A percentile compares a stretch with the other conserved stretches of the same genome.
These are phyloP conservation scores for Cladosporium velox DNA, from an alignment of 2,329 filamentous ascomycete species.

Conservation along the genomic window DNA sequence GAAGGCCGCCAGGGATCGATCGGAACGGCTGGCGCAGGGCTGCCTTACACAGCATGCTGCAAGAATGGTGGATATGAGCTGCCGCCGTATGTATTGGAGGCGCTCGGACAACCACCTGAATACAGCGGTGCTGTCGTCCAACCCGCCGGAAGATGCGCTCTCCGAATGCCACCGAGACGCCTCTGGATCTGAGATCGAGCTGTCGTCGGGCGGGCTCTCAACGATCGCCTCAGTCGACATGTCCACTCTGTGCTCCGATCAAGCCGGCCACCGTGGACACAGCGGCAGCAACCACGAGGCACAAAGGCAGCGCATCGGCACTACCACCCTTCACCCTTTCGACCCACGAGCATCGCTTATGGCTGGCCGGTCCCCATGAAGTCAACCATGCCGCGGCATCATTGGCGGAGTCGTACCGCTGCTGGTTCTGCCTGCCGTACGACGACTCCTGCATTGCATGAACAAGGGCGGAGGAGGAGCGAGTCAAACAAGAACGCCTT, in stretches of 20 bases:
- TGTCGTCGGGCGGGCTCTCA: background rate
- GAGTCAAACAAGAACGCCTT: background rate
- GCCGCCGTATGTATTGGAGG: background rate
- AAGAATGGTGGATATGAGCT: conserved; percentile 1
- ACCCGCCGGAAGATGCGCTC: background rate
- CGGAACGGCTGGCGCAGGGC: background rate
- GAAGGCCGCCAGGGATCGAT: conserved; percentile 7
- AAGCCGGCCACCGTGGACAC: background rate
- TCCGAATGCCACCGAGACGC: background rate
- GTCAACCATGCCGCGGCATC: background rate
- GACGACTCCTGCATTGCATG: background rate
- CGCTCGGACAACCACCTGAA: conserved; percentile 4
- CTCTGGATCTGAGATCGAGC: conserved; percentile 8
- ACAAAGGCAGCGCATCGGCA: conserved; percentile 5
- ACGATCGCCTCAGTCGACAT: background rate
- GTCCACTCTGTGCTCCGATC: conserved; percentile 4
- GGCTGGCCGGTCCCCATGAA: background rate
- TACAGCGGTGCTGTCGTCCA: background rate
- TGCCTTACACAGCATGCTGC: conserved; percentile 11
- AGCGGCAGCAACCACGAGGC: conserved; percentile 1
- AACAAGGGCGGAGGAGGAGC: background rate
- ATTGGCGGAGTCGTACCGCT: background rate
- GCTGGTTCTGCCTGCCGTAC: background rate
- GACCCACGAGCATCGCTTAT: conserved; percentile 11
- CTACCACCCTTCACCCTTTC: background rate